Percentiles rank a stretch among this genome's conserved stretches.
phyloP scores from a whole-genome alignment of 129 eudicot species.

The Helichrysum umbraculigerum region DNA sequence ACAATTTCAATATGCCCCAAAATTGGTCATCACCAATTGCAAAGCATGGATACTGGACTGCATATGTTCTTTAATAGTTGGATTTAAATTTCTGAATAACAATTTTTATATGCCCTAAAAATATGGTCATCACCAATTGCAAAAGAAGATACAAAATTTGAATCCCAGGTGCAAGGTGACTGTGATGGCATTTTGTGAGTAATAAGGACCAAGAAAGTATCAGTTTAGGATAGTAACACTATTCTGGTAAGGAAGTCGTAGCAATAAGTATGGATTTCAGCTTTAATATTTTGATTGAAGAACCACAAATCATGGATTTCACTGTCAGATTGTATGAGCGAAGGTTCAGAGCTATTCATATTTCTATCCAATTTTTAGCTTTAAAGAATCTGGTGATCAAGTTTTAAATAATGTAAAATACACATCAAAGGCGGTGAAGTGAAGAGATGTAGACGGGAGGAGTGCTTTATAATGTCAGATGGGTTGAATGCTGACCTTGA shows the following conservation, averaged over 20 bases:
- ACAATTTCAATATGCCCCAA: no score
- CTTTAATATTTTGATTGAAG: no score
- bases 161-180: neutral
- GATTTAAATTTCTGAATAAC: neutral
- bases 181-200: neutral
- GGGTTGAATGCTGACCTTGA: no score
- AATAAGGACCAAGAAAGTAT: neutral
- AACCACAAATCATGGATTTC: neutral
- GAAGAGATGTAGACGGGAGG: no score
- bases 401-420: no score
- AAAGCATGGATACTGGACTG: no score
- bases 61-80: no score
- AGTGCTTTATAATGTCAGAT: no score
- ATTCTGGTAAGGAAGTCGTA: neutral
- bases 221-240: neutral
- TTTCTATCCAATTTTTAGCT: neutral
- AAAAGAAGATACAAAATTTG: neutral
- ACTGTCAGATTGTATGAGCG: neutral
- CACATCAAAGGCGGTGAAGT: no score
- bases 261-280: neutral
- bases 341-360: neutral
- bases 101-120: neutral
- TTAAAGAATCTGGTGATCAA: no score
- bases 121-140: neutral
- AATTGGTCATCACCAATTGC: no score